Conservation (phyloP, 805 yeast species). For the Candida taoyuanica region DNA sequence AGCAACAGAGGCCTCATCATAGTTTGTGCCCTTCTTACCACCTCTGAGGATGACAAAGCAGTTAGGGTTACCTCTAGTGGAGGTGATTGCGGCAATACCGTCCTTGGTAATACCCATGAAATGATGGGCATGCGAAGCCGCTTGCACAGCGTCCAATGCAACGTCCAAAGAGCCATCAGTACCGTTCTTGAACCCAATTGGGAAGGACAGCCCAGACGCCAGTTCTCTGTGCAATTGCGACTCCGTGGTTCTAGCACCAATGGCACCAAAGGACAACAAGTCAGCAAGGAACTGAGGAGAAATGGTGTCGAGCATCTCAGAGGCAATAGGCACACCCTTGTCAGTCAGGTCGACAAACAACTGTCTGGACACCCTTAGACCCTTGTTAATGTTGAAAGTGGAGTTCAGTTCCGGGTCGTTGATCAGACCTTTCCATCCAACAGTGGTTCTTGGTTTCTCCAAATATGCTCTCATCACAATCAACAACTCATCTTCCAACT, state of each 20-base stretch:
- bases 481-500: slow-evolving; percentile 69
- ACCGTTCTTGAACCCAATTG: slow-evolving; percentile 97
- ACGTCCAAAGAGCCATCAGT: slow-evolving; percentile 93
- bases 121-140: slow-evolving; percentile 90
- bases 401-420: slow-evolving; percentile 95
- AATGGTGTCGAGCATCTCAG: slow-evolving; percentile 97
- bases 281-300: slow-evolving; percentile 95
- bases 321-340: slow-evolving; percentile 84
- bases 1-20: slow-evolving; percentile 72
- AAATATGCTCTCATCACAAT: slow-evolving; percentile 96
- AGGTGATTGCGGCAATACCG: slow-evolving; percentile 94
- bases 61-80: slow-evolving; percentile 92
- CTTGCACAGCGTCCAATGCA: slow-evolving; percentile 90
- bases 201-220: slow-evolving; percentile 98
- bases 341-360: slow-evolving; percentile 78
- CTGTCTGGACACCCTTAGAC: slow-evolving; percentile 80
- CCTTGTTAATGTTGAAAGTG: slow-evolving; percentile 92
- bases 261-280: slow-evolving; percentile 90
- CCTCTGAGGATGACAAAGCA: slow-evolving; percentile 95
- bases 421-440: slow-evolving; percentile 98
- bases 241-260: slow-evolving; percentile 98
- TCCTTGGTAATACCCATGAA: slow-evolving; percentile 97
- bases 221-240: slow-evolving; percentile 97
- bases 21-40: slow-evolving; percentile 91
- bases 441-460: slow-evolving; percentile 98